Conservation (phyloP, 305 asterid species). For the Fraxinus baroniana region DNA sequence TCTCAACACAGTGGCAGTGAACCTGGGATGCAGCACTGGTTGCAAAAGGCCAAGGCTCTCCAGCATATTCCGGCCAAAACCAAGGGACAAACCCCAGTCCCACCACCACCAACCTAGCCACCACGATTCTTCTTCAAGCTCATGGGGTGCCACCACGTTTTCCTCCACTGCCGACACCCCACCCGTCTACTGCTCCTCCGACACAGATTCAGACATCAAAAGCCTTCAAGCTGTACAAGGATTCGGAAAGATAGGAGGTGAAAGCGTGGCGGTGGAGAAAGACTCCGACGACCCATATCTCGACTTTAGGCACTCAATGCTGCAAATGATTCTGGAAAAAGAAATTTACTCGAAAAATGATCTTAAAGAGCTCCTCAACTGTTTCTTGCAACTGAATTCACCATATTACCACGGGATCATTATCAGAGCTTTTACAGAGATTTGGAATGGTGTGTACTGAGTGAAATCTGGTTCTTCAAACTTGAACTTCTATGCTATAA, state of each 20-base stretch:
- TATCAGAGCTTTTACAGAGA: constrained; percentile 49
- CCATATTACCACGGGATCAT: constrained; percentile 47
- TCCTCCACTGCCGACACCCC: too few species aligned
- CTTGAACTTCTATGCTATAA: background rate
- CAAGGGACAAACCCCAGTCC: constrained; percentile 8
- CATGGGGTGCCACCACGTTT: constrained; percentile 34
- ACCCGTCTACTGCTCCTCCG: constrained; percentile 37
- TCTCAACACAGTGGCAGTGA: constrained; percentile 29
- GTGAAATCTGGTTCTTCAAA: constrained; percentile 10
- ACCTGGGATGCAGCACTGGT: constrained; percentile 41
- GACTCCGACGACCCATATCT: constrained; percentile 51
- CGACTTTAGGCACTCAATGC: constrained; percentile 50
- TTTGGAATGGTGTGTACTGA: constrained; percentile 46
- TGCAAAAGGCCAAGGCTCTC: constrained; percentile 40
- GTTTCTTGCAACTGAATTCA: constrained; percentile 48
- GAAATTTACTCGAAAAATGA: constrained; percentile 44
- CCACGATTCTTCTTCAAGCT: constrained; percentile 30
- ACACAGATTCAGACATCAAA: constrained; percentile 29
- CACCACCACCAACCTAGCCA: too few species aligned
- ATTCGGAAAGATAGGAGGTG: constrained; percentile 39
- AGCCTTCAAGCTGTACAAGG: constrained; percentile 41
- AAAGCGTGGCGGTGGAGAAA: constrained; percentile 50
- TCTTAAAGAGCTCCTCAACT: constrained; percentile 40
- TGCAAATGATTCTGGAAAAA: constrained; percentile 50
- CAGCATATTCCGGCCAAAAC: constrained; percentile 37